Conservation (phyloP, 352 stramenopile species). For the Phytophthora brassicae region DNA sequence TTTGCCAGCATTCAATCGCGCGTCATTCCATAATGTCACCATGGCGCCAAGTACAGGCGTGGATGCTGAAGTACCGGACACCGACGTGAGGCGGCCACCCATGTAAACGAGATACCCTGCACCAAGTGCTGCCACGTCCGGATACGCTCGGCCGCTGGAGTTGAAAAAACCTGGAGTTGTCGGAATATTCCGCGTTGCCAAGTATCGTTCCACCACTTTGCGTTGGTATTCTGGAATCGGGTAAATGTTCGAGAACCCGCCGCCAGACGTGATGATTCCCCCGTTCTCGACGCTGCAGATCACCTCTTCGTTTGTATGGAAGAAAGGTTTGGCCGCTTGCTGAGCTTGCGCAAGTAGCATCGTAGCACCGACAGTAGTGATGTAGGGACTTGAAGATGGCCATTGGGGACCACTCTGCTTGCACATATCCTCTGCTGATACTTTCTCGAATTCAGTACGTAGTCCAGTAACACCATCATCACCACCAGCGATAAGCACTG, state of each 20-base stretch:
- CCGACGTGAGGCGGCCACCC: conserved; percentile 40
- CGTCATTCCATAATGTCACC: conserved; percentile 88
- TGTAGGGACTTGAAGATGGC: conserved; percentile 85
- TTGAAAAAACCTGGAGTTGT: conserved; percentile 73
- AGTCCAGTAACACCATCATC: conserved; percentile 88
- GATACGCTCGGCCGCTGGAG: conserved; percentile 81
- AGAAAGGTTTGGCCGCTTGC: conserved; percentile 51
- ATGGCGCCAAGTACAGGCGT: conserved; percentile 85
- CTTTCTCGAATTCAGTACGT: conserved; percentile 61
- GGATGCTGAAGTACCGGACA: conserved; percentile 87
- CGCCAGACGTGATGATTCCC: conserved; percentile 80
- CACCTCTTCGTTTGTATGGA: conserved; percentile 71
- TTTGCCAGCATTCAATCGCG: conserved; percentile 78
- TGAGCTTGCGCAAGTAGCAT: conserved; percentile 44
- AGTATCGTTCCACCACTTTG: conserved; percentile 63
- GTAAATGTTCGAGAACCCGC: conserved; percentile 90
- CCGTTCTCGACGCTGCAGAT: conserved; percentile 72
- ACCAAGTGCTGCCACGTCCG: conserved; percentile 85
- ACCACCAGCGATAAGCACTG: conserved; percentile 82
- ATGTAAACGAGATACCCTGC: conserved; percentile 69
- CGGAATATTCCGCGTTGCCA: conserved; percentile 54
- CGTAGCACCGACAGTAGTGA: conserved; percentile 91
- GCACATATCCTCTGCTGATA: conserved; percentile 55
- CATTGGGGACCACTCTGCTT: conserved; percentile 69
- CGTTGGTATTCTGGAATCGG: conserved; percentile 74